Conservation (phyloP, 2,329 filamentous ascomycete species). For the Colletotrichum abscissum region DNA sequence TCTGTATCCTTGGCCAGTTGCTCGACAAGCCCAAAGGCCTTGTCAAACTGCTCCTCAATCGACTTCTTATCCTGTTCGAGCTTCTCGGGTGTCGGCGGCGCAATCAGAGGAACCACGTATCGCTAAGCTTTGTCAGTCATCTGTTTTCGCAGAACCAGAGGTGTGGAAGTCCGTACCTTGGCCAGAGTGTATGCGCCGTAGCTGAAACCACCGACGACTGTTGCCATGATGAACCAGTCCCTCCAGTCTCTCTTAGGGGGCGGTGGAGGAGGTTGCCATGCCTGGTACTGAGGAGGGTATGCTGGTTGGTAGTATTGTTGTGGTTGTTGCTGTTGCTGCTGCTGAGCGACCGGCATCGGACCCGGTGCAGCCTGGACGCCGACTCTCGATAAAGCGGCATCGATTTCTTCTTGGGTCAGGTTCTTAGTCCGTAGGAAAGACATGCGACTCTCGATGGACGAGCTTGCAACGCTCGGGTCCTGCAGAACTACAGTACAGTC, state of each 20-base stretch:
- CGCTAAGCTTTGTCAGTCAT: conserved; percentile 64
- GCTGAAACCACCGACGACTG: conserved; percentile 87
- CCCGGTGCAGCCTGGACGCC: conserved; percentile 64
- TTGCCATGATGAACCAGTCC: conserved; percentile 99
- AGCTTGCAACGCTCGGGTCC: conserved; percentile 89
- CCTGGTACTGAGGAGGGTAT: conserved; percentile 62
- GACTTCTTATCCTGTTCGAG: conserved; percentile 93
- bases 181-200: conserved; percentile 91
- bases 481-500: conserved; percentile 76
- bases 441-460: conserved; percentile 91
- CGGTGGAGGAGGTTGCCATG: conserved; percentile 69
- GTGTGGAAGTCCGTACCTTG: conserved; percentile 68
- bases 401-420: conserved; percentile 94
- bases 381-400: conserved; percentile 81
- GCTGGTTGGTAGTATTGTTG: conserved; percentile 55
- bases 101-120: conserved; percentile 90
- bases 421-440: conserved; percentile 97
- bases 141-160: neutral
- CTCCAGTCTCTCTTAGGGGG: conserved; percentile 91
- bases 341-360: conserved; percentile 55
- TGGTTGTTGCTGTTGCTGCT: conserved; percentile 58
- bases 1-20: conserved; percentile 93
- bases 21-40: conserved; percentile 90
- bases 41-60: conserved; percentile 93
- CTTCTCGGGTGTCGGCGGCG: conserved; percentile 92